Base-by-base conservation (phyloP, 2,329 filamentous ascomycete genomes). In the Cytospora piceae region DNA sequence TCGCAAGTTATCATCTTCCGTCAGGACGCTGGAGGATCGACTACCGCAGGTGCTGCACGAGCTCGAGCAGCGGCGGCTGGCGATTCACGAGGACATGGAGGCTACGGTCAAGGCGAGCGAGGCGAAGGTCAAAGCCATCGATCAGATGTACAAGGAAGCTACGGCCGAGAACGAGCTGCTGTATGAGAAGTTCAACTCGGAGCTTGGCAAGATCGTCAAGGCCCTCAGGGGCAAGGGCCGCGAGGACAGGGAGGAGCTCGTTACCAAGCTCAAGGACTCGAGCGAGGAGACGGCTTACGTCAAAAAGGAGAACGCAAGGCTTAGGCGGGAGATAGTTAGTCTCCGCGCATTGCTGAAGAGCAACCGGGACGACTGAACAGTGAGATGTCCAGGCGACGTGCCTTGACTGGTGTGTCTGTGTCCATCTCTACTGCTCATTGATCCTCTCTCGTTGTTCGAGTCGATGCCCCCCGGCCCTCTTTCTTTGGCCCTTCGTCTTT, bases 121-220 rank as follows among this genome's bases (percentile, higher is more conserved):
- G 75, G 85, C 85, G 66, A 94, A 95, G 72, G 89, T 90, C 66
- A 90, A 89, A 71, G 90, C 90, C 51, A 87, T 97, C 61, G 94
- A 97, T 74, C 91, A 96, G 77, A 81, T 97, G 60, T 96, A 96
- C 79, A 91, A 92, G 70, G 93, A 97, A 73, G 87, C 89, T 20
- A 93, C 89, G 71, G 91, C 92, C 0, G 94, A 98, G 80, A 98
- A 97, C 72, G 94, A 97, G 78, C 86, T 94, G 34, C 82, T 98
- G 63, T 97, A 97, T 76, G 91, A 94, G 70, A 90, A 89, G 67
- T 97, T 97, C 81, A 97, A 97, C 73, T 86, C 88, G n/a, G 94
- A 97, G 78, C 80, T 98, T 57, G 90, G 87, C 71, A 93, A 91
- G 80, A 91, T 97, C 67, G 83, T 93, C 53, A 90, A 87, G 75